phyloP scores from a whole-genome alignment of 164 flowering plant species.

The Liquidambar formosana region DNA sequence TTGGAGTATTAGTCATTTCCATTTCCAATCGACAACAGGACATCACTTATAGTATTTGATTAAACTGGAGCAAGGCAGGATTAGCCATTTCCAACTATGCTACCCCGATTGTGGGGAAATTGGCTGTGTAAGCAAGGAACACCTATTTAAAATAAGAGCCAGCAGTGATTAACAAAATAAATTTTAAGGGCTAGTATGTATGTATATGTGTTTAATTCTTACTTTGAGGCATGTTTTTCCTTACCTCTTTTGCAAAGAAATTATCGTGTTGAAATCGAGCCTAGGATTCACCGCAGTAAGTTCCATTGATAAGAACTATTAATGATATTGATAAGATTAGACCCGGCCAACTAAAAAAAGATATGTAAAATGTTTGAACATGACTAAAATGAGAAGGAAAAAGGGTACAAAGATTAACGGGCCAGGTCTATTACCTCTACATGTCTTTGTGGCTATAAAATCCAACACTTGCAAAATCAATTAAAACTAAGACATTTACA shows the following conservation, averaged over 20 bases:
- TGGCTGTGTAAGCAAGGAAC: conserved; percentile 43
- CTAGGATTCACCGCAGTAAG: conserved; percentile 81
- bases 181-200: no score
- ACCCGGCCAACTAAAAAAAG: background rate
- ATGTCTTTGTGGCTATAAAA: conserved; percentile 95
- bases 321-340: background rate
- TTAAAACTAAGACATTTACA: no score
- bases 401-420: no score
- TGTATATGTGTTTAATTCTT: no score
- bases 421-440: conserved; percentile 78
- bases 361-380: no score
- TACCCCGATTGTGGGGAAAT: conserved; percentile 40
- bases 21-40: conserved; percentile 49
- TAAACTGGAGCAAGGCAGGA: conserved; percentile 48
- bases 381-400: no score
- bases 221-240: background rate
- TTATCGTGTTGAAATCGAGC: conserved; percentile 64
- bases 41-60: no score
- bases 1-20: conserved; percentile 42
- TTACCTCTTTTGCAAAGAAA: conserved; percentile 76
- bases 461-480: no score
- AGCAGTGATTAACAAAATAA: background rate
- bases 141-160: no score
- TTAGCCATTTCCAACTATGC: conserved; percentile 45
- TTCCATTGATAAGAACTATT: conserved; percentile 94